These are phyloP conservation scores for Erythrobasidium hasegawianum DNA, from an alignment of 1,284 basidiomycete genomes.

Conservation along the genomic window DNA sequence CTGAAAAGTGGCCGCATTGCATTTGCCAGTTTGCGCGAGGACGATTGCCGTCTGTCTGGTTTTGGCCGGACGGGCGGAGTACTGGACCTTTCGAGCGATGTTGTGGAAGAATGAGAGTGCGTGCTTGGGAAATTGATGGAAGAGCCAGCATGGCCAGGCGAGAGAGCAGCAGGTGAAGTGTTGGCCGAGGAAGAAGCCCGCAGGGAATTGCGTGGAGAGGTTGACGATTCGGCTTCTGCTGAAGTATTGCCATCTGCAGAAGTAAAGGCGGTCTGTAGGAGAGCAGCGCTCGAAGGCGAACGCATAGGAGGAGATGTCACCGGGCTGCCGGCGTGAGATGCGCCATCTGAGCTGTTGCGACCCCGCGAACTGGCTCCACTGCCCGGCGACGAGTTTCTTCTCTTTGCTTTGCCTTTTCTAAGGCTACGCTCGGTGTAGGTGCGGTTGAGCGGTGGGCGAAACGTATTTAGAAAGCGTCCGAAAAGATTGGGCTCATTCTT, in stretches of 20 bases:
- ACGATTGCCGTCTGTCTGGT: slow-evolving; percentile 21
- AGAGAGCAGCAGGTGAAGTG: not conserved
- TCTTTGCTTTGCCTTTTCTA: not conserved
- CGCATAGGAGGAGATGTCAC: not conserved
- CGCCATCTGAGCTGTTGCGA: not conserved
- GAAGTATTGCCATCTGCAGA: not conserved
- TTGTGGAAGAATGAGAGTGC: not conserved
- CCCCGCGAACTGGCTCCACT: not conserved
- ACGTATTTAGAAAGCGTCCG: slow-evolving; percentile 17
- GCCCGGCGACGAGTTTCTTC: slow-evolving; percentile 1
- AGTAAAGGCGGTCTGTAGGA: not conserved
- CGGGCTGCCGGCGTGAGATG: not conserved
- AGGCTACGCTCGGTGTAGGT: slow-evolving; percentile 11
- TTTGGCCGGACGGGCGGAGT: slow-evolving; percentile 6
- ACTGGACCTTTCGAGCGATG: not conserved
- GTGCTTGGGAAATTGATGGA: not conserved
- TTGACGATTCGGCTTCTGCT: not conserved
- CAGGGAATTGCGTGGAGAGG: not conserved
- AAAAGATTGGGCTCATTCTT: slow-evolving; percentile 14
- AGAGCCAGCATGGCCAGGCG: slow-evolving; percentile 1
- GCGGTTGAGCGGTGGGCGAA: slow-evolving; percentile 24
- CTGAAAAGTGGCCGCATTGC: slow-evolving; percentile 25
- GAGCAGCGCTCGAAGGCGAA: not conserved
- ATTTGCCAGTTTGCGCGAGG: slow-evolving; percentile 9
- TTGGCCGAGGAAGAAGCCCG: not conserved